Conservation (phyloP, 495 filamentous ascomycete species). For the Xylaria telfairii region DNA sequence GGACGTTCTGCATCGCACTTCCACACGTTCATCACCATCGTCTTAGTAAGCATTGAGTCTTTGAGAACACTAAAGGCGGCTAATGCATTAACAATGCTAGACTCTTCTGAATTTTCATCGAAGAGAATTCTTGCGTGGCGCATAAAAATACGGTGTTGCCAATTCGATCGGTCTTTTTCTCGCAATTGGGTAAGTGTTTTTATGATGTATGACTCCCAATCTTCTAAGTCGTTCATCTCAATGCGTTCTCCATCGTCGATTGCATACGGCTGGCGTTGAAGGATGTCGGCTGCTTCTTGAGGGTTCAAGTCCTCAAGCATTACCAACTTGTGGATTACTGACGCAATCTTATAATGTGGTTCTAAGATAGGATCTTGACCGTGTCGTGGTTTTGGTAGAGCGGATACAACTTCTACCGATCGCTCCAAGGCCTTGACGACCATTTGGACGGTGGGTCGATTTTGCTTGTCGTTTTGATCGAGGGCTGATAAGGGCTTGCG, state of each 20-base stretch:
- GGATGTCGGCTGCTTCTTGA: slow-evolving; percentile 50
- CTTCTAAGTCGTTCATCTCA: slow-evolving; percentile 56
- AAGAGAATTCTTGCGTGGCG: slow-evolving; percentile 81
- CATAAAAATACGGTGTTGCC: slow-evolving; percentile 93
- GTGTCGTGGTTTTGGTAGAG: slow-evolving; percentile 77
- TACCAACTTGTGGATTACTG: slow-evolving; percentile 84
- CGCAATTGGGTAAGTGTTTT: slow-evolving; percentile 75
- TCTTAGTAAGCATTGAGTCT: slow-evolving; percentile 92
- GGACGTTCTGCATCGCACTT: slow-evolving; percentile 90
- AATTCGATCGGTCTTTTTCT: slow-evolving; percentile 89
- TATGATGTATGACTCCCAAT: slow-evolving; percentile 79
- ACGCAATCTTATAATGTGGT: slow-evolving; percentile 94
- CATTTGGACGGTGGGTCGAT: slow-evolving; percentile 58
- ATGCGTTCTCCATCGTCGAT: slow-evolving; percentile 44
- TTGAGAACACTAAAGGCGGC: slow-evolving; percentile 78
- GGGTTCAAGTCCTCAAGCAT: slow-evolving; percentile 48
- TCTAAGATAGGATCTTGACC: slow-evolving; percentile 87
- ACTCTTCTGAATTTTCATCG: slow-evolving; percentile 44
- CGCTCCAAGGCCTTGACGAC: slow-evolving; percentile 67
- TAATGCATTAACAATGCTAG: slow-evolving; percentile 48
- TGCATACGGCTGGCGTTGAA: slow-evolving; percentile 54
- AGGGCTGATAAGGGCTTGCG: slow-evolving; percentile 61
- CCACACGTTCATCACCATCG: slow-evolving; percentile 94
- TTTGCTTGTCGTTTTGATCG: slow-evolving; percentile 49
- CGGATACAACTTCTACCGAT: slow-evolving; percentile 67